Evolutionary conservation across 2,329 filamentous ascomycete species (phyloP).

Genomic region (Botrytis medusae): DNA sequence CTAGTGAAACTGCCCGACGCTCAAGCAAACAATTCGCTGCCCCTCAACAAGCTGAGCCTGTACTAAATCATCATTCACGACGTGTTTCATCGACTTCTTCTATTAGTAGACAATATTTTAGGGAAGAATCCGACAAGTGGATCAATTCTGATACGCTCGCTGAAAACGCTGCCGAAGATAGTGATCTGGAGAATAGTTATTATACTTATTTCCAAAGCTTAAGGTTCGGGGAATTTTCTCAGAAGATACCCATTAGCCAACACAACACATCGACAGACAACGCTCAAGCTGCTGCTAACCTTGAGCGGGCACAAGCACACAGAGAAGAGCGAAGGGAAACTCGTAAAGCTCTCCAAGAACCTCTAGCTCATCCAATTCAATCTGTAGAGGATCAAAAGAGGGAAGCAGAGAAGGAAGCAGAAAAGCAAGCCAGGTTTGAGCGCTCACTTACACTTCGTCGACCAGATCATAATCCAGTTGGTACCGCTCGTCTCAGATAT

Average conservation of each 20-base stretch:
- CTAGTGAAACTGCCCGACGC: neutral
- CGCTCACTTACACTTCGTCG: neutral
- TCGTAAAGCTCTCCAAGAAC: neutral
- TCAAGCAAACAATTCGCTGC: neutral
- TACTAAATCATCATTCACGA: neutral
- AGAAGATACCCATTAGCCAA: neutral
- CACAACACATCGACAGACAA: neutral
- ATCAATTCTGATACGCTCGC: constrained; percentile 10
- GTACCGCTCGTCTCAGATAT: constrained; percentile 1
- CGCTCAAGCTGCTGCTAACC: neutral
- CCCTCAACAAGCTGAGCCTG: neutral
- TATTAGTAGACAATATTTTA: neutral
- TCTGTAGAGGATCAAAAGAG: neutral
- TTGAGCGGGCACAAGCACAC: neutral
- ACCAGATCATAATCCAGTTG: neutral
- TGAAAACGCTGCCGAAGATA: neutral
- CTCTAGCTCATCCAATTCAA: neutral
- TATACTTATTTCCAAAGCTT: neutral
- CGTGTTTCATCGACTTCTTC: neutral
- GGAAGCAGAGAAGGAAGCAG: neutral
- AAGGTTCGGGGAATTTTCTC: neutral
- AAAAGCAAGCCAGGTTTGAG: neutral
- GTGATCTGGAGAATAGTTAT: neutral
- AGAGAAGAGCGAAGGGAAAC: neutral
- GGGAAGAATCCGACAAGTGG: constrained; percentile 1